Conservation (phyloP, 345 rosid species). For the Raphanus sativus region DNA sequence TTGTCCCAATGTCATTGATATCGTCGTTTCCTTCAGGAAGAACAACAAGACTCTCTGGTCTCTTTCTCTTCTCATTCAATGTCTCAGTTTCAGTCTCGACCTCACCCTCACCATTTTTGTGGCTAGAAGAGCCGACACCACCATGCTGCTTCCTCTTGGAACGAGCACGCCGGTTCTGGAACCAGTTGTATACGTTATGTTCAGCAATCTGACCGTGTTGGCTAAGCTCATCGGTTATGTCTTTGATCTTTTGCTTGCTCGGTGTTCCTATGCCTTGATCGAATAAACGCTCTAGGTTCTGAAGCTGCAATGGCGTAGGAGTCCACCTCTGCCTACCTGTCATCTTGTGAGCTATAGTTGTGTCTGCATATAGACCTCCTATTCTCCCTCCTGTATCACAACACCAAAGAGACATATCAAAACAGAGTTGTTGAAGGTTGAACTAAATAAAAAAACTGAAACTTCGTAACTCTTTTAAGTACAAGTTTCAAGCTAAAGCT, state of each 20-base stretch:
- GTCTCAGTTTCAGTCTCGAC: conserved; percentile 86
- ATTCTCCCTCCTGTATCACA: conserved; percentile 64
- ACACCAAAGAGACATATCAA: not conserved
- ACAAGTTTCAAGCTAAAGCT: not conserved
- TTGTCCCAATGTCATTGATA: conserved; percentile 21
- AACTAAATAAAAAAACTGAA: conserved; percentile 12
- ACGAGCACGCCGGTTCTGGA: conserved; percentile 96
- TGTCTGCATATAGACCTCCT: conserved; percentile 47
- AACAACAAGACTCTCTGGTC: conserved; percentile 54
- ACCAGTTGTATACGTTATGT: conserved; percentile 92
- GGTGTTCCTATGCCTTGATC: conserved; percentile 97
- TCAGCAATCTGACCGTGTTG: conserved; percentile 95
- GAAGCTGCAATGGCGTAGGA: conserved; percentile 92
- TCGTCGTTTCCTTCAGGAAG: conserved; percentile 42
- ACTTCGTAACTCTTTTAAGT: conserved; percentile 11
- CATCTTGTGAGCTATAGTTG: conserved; percentile 64
- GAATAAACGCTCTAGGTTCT: conserved; percentile 80
- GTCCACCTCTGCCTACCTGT: conserved; percentile 99
- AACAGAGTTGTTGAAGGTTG: not conserved
- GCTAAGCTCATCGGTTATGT: conserved; percentile 81
- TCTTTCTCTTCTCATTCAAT: conserved; percentile 60
- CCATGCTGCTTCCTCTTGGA: conserved; percentile 83
- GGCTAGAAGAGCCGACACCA: conserved; percentile 40
- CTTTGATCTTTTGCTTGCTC: conserved; percentile 94
- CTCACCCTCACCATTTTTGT: conserved; percentile 74